Conservation (phyloP, 176 grass and related monocot genomes). For the Areca catechu region DNA sequence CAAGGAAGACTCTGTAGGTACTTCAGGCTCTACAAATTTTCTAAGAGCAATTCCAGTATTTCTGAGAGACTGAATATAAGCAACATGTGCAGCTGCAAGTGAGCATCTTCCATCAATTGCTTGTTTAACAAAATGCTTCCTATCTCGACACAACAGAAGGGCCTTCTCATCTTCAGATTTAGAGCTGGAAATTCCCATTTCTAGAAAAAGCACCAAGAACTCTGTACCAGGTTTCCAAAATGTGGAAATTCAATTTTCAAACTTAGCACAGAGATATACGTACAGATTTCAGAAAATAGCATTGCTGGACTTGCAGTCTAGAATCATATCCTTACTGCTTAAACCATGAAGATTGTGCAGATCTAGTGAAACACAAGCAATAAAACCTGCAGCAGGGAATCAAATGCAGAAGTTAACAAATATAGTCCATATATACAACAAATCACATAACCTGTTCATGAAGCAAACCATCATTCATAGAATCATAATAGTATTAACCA, state of each 20-base stretch:
- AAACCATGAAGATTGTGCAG: too few species aligned
- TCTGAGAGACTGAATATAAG: slow-evolving; percentile 83
- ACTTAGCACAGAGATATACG: background rate
- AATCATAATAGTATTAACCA: too few species aligned
- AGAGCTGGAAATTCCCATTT: slow-evolving; percentile 54
- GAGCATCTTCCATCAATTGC: slow-evolving; percentile 85
- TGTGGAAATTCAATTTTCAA: slow-evolving; percentile 3
- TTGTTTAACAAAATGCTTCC: slow-evolving; percentile 72
- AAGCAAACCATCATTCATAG: too few species aligned
- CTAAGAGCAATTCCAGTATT: slow-evolving; percentile 69
- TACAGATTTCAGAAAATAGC: too few species aligned
- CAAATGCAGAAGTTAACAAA: too few species aligned
- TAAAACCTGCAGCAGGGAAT: too few species aligned
- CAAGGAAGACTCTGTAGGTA: slow-evolving; percentile 42
- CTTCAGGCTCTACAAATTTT: slow-evolving; percentile 61
- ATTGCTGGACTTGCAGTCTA: too few species aligned
- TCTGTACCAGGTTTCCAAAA: slow-evolving; percentile 1
- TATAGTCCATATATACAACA: too few species aligned
- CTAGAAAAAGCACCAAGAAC: background rate
- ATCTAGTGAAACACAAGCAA: too few species aligned
- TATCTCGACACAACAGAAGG: slow-evolving; percentile 74
- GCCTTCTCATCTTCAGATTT: slow-evolving; percentile 83
- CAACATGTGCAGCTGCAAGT: slow-evolving; percentile 62
- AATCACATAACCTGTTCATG: too few species aligned
- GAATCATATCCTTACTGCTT: too few species aligned